Conservation (phyloP, 768 basidiomycete species). For the Pisolithus sp. region DNA sequence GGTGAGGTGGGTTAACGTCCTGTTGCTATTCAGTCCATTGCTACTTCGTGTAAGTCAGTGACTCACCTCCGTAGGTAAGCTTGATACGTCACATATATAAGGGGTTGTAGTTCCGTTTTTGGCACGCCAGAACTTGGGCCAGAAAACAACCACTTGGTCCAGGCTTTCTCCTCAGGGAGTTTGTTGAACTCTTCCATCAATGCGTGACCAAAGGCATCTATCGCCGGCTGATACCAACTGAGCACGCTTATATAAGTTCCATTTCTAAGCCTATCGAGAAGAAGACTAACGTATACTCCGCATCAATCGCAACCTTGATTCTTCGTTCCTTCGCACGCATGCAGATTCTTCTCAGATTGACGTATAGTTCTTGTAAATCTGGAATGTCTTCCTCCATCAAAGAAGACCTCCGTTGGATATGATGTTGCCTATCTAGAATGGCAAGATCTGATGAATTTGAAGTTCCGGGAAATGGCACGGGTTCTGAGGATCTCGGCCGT, state of each 20-base stretch:
- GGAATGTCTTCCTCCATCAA: conserved; percentile 53
- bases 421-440: conserved; percentile 30
- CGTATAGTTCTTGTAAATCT: conserved; percentile 54
- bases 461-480: conserved; percentile 63
- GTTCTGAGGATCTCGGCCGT: conserved; percentile 26
- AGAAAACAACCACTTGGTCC: conserved; percentile 2
- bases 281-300: conserved; percentile 61
- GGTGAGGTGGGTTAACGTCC: conserved; percentile 63
- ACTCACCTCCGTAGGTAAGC: conserved; percentile 73
- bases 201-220: conserved; percentile 72
- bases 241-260: background rate
- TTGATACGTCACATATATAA: conserved; percentile 84
- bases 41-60: background rate
- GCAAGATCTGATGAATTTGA: conserved; percentile 55
- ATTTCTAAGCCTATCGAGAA: background rate
- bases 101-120: conserved; percentile 44
- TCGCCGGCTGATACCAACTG: conserved; percentile 67
- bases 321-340: conserved; percentile 50
- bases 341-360: conserved; percentile 61
- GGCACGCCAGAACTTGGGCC: background rate
- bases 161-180: conserved; percentile 12
- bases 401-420: conserved; percentile 12
- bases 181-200: conserved; percentile 77
- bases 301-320: conserved; percentile 74
- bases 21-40: conserved; percentile 16